Evolutionary conservation across 192 early-diverging fungal species (phyloP).

Genomic region (Umbelopsis isabellina): DNA sequence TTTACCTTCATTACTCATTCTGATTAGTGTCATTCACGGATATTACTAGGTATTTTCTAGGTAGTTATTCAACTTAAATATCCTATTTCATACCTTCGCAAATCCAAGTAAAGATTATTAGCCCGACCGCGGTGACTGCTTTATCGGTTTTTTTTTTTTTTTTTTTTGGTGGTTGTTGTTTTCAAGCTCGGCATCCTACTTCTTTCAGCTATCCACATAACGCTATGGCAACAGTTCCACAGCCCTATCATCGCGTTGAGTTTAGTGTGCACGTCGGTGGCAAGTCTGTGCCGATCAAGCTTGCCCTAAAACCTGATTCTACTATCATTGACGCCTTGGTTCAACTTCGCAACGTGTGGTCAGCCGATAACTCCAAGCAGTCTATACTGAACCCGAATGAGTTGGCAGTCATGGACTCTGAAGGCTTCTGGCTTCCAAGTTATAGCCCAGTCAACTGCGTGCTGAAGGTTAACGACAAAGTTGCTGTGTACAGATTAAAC

Average conservation of each 20-base stretch:
- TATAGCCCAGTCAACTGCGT: slow-evolving; percentile 5
- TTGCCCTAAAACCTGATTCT: background rate
- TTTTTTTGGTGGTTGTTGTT: background rate
- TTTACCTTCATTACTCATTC: background rate
- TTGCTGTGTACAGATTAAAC: background rate
- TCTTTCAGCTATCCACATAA: background rate
- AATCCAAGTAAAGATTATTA: background rate
- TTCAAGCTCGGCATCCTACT: background rate
- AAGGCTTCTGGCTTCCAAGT: slow-evolving; percentile 6
- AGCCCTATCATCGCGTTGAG: slow-evolving; percentile 2
- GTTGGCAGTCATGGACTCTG: background rate
- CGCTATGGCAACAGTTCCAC: background rate
- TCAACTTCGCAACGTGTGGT: slow-evolving; percentile 4
- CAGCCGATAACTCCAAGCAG: background rate
- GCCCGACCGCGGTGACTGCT: too few species aligned
- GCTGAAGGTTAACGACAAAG: slow-evolving; percentile 2
- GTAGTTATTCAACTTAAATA: background rate
- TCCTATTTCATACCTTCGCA: too few species aligned
- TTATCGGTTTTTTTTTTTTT: background rate
- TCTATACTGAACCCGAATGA: background rate
- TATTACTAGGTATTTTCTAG: background rate
- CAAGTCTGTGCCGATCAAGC: background rate
- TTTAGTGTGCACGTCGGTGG: background rate
- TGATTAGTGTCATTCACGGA: background rate
- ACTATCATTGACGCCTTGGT: background rate